Evolutionary conservation across 148 eudicot genomes (phyloP).

Genomic region (Camellia lanceoleosa): DNA sequence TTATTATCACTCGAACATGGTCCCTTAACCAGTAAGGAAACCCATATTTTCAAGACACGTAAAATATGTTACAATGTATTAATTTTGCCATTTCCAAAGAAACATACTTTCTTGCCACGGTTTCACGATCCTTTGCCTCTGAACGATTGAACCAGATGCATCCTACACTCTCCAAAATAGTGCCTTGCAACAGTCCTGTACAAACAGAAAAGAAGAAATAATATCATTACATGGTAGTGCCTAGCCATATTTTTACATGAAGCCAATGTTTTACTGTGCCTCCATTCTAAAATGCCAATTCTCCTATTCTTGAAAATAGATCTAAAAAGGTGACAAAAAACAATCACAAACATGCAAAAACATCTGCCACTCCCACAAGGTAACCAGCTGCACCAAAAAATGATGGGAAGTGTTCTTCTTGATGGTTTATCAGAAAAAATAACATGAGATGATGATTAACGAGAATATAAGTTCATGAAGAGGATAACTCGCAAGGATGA

Average conservation of each 20-base stretch:
- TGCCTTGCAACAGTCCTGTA: slow-evolving; percentile 92
- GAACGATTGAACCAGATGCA: slow-evolving; percentile 98
- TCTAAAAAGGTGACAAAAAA: background rate
- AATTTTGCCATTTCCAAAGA: slow-evolving; percentile 6
- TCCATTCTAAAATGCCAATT: background rate
- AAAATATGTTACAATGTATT: slow-evolving; percentile 10
- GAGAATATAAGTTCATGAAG: too few species aligned
- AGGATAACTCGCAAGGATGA: background rate
- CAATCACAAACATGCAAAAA: background rate
- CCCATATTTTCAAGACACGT: slow-evolving; percentile 1
- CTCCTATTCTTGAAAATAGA: background rate
- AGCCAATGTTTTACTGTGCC: background rate
- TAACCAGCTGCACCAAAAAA: background rate
- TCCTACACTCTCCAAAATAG: slow-evolving; percentile 91
- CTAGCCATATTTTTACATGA: background rate
- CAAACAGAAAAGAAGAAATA: slow-evolving; percentile 14
- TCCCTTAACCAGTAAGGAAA: slow-evolving; percentile 76
- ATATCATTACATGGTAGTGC: background rate
- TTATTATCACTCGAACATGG: slow-evolving; percentile 91
- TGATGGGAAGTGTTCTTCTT: background rate
- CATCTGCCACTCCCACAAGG: background rate
- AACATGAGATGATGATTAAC: too few species aligned
- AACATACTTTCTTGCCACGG: slow-evolving; percentile 87
- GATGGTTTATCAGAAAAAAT: background rate
- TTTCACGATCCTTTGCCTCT: slow-evolving; percentile 89